Evolutionary conservation across 352 stramenopile species (phyloP), one percentile per base, ranked within the genome.

Genomic region (Phytophthora brassicae): DNA sequence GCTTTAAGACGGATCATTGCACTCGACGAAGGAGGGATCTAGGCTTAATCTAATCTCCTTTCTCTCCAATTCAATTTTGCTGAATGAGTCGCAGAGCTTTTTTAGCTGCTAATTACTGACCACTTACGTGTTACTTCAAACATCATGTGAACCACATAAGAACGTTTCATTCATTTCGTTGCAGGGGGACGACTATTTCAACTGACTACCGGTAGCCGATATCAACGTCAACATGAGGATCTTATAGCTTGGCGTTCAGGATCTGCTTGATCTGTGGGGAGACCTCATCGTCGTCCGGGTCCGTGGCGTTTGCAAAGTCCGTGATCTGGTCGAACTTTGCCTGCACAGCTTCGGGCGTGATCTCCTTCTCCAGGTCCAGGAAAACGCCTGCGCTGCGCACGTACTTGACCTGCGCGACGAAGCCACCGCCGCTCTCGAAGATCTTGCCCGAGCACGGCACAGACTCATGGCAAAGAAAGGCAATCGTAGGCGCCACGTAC

Each of bases 361-460:
- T 91, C 45, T 83, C 71, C 63, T 83, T 80, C 53, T 86, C 60
- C 43, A 92, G 31, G 63, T 92, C 70, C 41, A 94, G 79, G 65
- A 88, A 92, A 38, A 78, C 61, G 28, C 83, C 85, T 19, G 75
- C 66, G 49, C 81, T 75, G 57, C 85, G 85, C 68, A 82, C 77
- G 61, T 87, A 92, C 77, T 92, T 90, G 70, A 94, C 85, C 70
- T 91, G 81, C 23, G 75, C 86, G 16, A 87, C 78, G 57, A 87
- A 97, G 52, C 86, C 89, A 23, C 84, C 89, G 17, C 89, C 88
- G 52, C 83, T 91, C 69, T 96, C 86, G 52, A 95, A 94, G 62
- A 94, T 81, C 50, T 78, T 77, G 64, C 88, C 89, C 19, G 74
- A 85, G 56, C 71, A 80, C 11, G 81, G 74, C 43, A 88, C 84